Conservation (phyloP, 176 grass and related monocot genomes). For the Carex kokanica region DNA sequence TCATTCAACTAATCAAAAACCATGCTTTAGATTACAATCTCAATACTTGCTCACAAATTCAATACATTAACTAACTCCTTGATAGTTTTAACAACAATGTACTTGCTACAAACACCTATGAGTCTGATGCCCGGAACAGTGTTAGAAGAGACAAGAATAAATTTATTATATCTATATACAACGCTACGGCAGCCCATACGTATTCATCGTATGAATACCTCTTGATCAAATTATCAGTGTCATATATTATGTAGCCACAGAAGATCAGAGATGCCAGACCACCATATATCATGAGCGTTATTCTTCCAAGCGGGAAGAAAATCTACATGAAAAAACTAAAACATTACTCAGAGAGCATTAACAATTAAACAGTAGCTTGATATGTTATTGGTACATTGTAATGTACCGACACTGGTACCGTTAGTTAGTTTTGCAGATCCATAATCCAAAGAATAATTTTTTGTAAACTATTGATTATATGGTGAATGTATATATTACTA, state of each 20-base stretch:
- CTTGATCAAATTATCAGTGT: constrained; percentile 96
- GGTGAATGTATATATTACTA: neutral
- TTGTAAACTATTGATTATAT: neutral
- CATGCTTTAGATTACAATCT: no score
- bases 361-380: no score
- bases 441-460: neutral
- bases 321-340: constrained; percentile 24
- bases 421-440: neutral
- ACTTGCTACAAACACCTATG: neutral
- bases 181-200: constrained; percentile 78
- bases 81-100: no score
- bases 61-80: no score
- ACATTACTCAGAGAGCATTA: no score
- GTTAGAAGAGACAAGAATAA: constrained; percentile 90
- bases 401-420: neutral
- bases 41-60: no score
- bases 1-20: no score
- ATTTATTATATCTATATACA: constrained; percentile 93
- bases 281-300: constrained; percentile 71
- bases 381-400: neutral
- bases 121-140: constrained; percentile 62
- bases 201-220: constrained; percentile 90
- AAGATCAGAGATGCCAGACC: constrained; percentile 68
- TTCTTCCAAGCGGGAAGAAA: constrained; percentile 70
- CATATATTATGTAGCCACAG: constrained; percentile 91